phyloP scores from a whole-genome alignment of 1,284 basidiomycete genomes.

The Melampsora larici-populina region DNA sequence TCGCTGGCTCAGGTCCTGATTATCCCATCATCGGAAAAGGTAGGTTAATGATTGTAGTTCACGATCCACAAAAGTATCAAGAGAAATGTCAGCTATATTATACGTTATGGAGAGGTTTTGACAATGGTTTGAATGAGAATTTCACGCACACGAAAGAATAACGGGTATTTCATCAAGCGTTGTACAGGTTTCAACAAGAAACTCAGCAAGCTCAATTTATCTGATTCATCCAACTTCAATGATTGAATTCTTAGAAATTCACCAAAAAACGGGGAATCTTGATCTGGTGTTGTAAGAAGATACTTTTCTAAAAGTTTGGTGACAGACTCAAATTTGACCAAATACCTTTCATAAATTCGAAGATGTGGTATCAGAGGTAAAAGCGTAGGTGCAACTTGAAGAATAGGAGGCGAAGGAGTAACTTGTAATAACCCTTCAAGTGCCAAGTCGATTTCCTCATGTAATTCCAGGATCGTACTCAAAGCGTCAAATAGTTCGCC shows the following conservation, averaged over 20 bases:
- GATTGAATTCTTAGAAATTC: slow-evolving; percentile 77
- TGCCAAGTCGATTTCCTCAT: neutral
- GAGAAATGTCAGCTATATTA: neutral
- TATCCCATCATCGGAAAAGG: neutral
- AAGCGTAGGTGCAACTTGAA: slow-evolving; percentile 67
- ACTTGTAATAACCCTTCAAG: neutral
- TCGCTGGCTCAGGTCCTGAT: slow-evolving; percentile 63
- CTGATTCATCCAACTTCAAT: slow-evolving; percentile 55
- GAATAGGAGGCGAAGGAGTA: neutral
- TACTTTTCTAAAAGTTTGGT: slow-evolving; percentile 60
- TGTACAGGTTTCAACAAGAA: slow-evolving; percentile 72
- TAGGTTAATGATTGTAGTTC: neutral
- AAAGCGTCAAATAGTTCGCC: slow-evolving; percentile 74
- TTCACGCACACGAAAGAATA: slow-evolving; percentile 67
- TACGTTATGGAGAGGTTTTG: neutral
- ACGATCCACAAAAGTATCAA: neutral
- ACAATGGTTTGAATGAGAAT: too few species aligned
- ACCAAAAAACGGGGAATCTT: slow-evolving; percentile 66
- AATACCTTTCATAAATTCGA: slow-evolving; percentile 78
- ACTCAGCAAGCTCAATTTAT: slow-evolving; percentile 64
- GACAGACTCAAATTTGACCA: slow-evolving; percentile 68
- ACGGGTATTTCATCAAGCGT: slow-evolving; percentile 68
- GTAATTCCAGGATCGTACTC: slow-evolving; percentile 65
- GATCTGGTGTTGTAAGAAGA: slow-evolving; percentile 58
- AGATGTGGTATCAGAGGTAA: slow-evolving; percentile 63